These are phyloP conservation scores for Colletotrichum liaoningense DNA, from an alignment of 2,329 filamentous ascomycete genomes.

Conservation along the genomic window DNA sequence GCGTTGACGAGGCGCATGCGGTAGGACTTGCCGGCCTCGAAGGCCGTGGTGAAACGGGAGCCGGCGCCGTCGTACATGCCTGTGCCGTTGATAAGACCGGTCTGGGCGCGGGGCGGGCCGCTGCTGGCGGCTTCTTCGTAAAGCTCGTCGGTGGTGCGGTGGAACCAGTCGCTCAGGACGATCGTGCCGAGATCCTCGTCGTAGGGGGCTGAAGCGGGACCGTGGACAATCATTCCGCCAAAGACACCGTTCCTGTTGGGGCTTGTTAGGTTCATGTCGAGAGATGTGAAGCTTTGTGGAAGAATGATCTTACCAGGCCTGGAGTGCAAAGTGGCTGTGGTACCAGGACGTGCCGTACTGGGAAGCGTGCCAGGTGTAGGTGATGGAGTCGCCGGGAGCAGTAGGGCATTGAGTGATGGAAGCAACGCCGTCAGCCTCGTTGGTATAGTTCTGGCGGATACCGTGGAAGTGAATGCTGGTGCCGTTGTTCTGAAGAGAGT, in stretches of 20 bases:
- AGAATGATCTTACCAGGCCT: slow-evolving; percentile 52
- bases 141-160: slow-evolving; percentile 53
- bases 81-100: slow-evolving; percentile 57
- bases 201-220: slow-evolving; percentile 67
- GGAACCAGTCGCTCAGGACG: slow-evolving; percentile 69
- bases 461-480: slow-evolving; percentile 70
- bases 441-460: slow-evolving; percentile 63
- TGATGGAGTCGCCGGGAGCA: slow-evolving; percentile 62
- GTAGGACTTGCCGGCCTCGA: slow-evolving; percentile 56
- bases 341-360: slow-evolving; percentile 70
- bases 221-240: slow-evolving; percentile 71
- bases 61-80: slow-evolving; percentile 49
- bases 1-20: slow-evolving; percentile 61
- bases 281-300: not conserved
- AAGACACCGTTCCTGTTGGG: slow-evolving; percentile 56
- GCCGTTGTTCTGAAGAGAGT: slow-evolving; percentile 62
- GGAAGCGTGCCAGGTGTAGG: slow-evolving; percentile 68
- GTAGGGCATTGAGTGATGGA: slow-evolving; percentile 62
- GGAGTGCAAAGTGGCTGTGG: slow-evolving; percentile 67
- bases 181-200: slow-evolving; percentile 72
- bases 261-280: slow-evolving; percentile 38
- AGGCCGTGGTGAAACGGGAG: slow-evolving; percentile 49
- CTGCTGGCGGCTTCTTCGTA: slow-evolving; percentile 41
- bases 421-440: slow-evolving; percentile 67
- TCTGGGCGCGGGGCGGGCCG: slow-evolving; percentile 54